These are phyloP conservation scores for Trapa incisa DNA, from an alignment of 345 rosid species.

Conservation along the genomic window DNA sequence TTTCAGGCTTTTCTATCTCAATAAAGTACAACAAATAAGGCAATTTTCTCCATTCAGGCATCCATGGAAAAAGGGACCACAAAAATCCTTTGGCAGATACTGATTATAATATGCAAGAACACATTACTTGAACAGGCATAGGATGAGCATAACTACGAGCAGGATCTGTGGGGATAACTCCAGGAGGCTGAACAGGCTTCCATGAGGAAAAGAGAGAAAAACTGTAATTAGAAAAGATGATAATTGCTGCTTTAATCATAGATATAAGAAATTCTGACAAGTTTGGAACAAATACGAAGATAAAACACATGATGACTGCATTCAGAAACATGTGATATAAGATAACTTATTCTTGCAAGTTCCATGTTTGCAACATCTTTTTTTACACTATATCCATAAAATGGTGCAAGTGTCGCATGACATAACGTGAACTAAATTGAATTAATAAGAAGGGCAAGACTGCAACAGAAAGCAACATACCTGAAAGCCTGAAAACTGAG, in stretches of 20 bases:
- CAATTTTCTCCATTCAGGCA: background rate
- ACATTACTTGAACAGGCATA: slow-evolving; percentile 59
- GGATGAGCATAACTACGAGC: slow-evolving; percentile 52
- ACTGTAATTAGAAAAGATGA: background rate
- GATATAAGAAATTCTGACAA: background rate
- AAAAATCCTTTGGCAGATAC: background rate
- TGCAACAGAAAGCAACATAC: slow-evolving; percentile 16
- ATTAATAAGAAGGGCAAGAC: background rate
- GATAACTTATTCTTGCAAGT: background rate
- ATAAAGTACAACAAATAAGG: background rate
- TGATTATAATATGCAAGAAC: background rate
- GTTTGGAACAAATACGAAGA: background rate
- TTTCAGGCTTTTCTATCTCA: background rate
- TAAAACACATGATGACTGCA: background rate
- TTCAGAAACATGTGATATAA: background rate
- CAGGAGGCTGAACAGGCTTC: slow-evolving; percentile 55
- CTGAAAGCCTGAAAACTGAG: slow-evolving; percentile 60
- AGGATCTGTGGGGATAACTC: slow-evolving; percentile 43
- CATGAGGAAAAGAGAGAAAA: slow-evolving; percentile 8
- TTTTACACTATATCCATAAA: background rate
- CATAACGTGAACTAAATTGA: background rate
- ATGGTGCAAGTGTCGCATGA: background rate
- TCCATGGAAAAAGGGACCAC: no score
- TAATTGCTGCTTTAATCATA: background rate
- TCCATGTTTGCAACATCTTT: background rate